Evolutionary conservation across 805 yeast species (phyloP).

Genomic region (Wickerhamiella hasegawae): DNA sequence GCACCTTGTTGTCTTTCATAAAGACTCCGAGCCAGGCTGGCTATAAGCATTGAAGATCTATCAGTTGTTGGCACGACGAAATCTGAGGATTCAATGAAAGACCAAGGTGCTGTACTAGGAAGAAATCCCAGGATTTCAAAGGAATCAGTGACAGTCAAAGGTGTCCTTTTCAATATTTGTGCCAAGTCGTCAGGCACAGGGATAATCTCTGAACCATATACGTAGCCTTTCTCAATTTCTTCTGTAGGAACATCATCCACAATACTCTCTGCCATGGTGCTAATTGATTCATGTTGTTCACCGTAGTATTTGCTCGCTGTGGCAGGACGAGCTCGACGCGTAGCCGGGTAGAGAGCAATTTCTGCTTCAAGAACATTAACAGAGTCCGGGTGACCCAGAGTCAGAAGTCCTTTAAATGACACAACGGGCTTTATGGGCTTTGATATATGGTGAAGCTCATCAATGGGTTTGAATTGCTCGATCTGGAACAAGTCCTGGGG

Average conservation of each 20-base stretch:
- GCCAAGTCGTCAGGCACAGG: slow-evolving; percentile 1
- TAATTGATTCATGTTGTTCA: neutral
- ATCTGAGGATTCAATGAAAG: slow-evolving; percentile 2
- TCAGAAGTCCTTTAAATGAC: slow-evolving; percentile 31
- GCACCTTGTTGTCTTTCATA: slow-evolving; percentile 7
- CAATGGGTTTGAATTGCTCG: slow-evolving; percentile 1
- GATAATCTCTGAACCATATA: slow-evolving; percentile 8
- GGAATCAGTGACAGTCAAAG: neutral
- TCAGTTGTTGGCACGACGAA: slow-evolving; percentile 1
- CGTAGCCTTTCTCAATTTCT: slow-evolving; percentile 3
- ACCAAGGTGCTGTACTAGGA: neutral
- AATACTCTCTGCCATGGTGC: neutral
- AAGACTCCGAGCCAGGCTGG: slow-evolving; percentile 7
- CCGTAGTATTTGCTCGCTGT: slow-evolving; percentile 2
- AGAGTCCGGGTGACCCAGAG: slow-evolving; percentile 28
- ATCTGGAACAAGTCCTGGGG: slow-evolving; percentile 3
- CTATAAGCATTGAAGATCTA: slow-evolving; percentile 1
- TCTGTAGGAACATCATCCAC: neutral
- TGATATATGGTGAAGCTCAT: slow-evolving; percentile 6
- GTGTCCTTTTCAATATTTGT: neutral
- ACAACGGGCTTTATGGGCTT: slow-evolving; percentile 32
- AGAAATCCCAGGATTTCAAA: slow-evolving; percentile 7
- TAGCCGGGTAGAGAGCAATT: slow-evolving; percentile 11
- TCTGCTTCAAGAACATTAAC: slow-evolving; percentile 14
- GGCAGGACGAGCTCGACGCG: slow-evolving; percentile 8